Evolutionary conservation across 495 filamentous ascomycete genomes (phyloP), one percentile per base, ranked within the genome.

Genomic region (Articulospora tetracladia): DNA sequence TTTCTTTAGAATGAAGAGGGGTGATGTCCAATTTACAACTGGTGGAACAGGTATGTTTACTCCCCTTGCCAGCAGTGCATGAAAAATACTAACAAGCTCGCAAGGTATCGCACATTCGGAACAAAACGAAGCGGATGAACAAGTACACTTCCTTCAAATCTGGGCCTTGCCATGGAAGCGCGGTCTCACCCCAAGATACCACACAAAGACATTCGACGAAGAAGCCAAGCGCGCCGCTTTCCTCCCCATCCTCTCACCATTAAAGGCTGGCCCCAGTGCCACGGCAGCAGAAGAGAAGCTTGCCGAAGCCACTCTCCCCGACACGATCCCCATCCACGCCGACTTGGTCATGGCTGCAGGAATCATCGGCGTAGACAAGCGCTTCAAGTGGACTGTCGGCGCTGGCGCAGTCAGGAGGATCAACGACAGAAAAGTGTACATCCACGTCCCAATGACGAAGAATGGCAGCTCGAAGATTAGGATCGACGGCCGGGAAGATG

Each of bases 11-110:
- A 88, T 93, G 79, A 80, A 81, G 61, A 77, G 89, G 25, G 89
- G 89, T 20, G 89, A 92, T 69, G 87, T 93, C 26, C 90, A 93
- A 69, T 93, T 93, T 69, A 93, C 89, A 2, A 90, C 85, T 15
- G 89, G 87, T 27, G 90, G 89, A 47, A 89, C 79, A 30, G 86
- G 77, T 77, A 69, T 67, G 73, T 68, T 55, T 50, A 24, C 19
- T 24, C 41, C 25, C n/a, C 47, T 44, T 52, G 25, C 24, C 30
- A 26, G n/a, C 27, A 19, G 3, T 41, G 62, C 10, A 47, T 26
- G 44, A 56, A 49, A 34, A 58, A 67, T 58, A 53, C 49, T 57
- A 56, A 55, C 59, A 53, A 26, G 46, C 32, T 56, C 3, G 25
- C 4, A 53, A 79, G 83, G 89, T 39, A 91, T 94, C 66, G 81